Conservation (phyloP, 768 basidiomycete genomes). For the Lactifluus hygrophoroides region DNA sequence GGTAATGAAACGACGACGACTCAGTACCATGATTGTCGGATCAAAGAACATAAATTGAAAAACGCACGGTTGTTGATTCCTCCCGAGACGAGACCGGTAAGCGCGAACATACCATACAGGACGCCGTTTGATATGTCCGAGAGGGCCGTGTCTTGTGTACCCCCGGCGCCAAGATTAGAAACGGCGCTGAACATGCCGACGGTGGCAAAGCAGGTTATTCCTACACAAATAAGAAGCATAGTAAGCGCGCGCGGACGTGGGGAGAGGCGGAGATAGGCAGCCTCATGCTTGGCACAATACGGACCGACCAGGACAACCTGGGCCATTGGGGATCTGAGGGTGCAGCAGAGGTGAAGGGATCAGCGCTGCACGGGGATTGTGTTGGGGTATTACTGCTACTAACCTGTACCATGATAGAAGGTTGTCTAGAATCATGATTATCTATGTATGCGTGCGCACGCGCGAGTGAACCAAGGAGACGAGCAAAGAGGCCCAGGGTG, state of each 20-base stretch:
- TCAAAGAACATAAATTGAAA: background rate
- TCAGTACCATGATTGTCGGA: background rate
- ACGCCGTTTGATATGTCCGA: conserved; percentile 35
- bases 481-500: background rate
- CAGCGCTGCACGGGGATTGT: background rate
- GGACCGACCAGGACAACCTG: conserved; percentile 19
- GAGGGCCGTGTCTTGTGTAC: conserved; percentile 32
- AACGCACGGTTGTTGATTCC: conserved; percentile 29
- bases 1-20: background rate
- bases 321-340: conserved; percentile 15
- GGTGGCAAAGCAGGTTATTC: conserved; percentile 28
- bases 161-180: conserved; percentile 33
- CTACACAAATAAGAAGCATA: background rate
- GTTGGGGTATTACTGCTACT: background rate
- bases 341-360: background rate
- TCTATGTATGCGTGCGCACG: background rate
- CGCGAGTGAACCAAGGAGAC: background rate
- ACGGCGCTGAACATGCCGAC: conserved; percentile 35
- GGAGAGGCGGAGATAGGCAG: background rate
- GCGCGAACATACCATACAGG: conserved; percentile 36
- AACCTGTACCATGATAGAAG: conserved; percentile 19
- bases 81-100: conserved; percentile 35
- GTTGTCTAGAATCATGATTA: background rate
- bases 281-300: no score
- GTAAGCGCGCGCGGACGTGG: background rate